Evolutionary conservation across 768 basidiomycete species (phyloP).

Genomic region (Leccinum broughii): DNA sequence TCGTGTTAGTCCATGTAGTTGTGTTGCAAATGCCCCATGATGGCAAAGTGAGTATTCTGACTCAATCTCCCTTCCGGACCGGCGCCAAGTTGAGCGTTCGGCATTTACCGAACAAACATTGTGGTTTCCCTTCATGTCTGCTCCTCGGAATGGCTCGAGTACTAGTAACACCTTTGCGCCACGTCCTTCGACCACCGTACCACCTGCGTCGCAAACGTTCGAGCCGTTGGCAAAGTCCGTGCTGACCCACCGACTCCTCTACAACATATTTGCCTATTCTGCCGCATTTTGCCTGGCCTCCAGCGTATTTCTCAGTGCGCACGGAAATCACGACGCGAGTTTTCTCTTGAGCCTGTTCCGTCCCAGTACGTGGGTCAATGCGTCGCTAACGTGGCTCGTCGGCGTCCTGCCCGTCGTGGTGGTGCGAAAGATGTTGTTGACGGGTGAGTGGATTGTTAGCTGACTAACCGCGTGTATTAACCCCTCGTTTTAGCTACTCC

Average conservation of each 20-base stretch:
- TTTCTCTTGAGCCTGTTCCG: conserved; percentile 40
- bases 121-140: conserved; percentile 7
- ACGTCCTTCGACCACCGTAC: conserved; percentile 56
- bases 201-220: conserved; percentile 57
- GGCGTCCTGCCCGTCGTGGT: conserved; percentile 59
- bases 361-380: conserved; percentile 44
- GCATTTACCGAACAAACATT: background rate
- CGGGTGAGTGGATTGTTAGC: conserved; percentile 46
- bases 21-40: no score
- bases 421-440: conserved; percentile 57
- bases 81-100: no score
- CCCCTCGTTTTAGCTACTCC: conserved; percentile 40
- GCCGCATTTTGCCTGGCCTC: conserved; percentile 47
- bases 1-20: no score
- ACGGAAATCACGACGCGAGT: conserved; percentile 20
- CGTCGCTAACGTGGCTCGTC: conserved; percentile 47
- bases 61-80: no score
- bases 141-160: background rate
- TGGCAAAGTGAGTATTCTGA: no score
- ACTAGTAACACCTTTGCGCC: conserved; percentile 29
- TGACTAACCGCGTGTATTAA: background rate
- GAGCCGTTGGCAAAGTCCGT: conserved; percentile 66
- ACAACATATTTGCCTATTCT: conserved; percentile 54
- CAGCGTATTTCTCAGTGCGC: conserved; percentile 33
- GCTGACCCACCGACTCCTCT: conserved; percentile 59